Evolutionary conservation across 257 asterid genomes (phyloP).

Genomic region (Leonotis leonurus): DNA sequence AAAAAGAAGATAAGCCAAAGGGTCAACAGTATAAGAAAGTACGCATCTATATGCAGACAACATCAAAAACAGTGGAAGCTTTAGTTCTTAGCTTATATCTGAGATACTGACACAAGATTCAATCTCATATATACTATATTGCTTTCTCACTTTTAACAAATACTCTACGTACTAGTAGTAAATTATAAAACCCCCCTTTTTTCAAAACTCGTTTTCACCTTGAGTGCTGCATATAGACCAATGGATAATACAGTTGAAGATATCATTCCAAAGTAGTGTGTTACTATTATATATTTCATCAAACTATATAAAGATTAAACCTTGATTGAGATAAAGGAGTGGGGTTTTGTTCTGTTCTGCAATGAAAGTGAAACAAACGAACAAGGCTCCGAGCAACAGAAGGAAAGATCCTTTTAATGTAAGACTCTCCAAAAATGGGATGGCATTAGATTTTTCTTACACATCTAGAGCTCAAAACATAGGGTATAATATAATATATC

Average conservation of each 20-base stretch:
- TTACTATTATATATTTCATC: too few relatives aligned
- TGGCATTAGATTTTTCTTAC: not conserved
- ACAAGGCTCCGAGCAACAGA: conserved; percentile 26
- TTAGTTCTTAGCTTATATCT: conserved; percentile 19
- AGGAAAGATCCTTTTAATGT: conserved; percentile 31
- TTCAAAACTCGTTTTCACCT: too few relatives aligned
- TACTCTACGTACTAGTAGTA: too few relatives aligned
- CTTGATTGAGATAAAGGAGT: not conserved
- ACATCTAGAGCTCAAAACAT: conserved; percentile 10
- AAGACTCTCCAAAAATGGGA: conserved; percentile 20
- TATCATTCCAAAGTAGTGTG: too few relatives aligned
- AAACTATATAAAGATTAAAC: not conserved
- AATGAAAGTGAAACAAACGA: conserved; percentile 17
- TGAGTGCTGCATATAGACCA: not conserved
- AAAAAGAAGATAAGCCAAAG: conserved; percentile 10
- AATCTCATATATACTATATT: too few relatives aligned
- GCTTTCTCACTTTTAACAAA: not conserved
- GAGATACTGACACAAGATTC: conserved; percentile 2
- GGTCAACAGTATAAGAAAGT: conserved; percentile 6
- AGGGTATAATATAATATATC: not conserved
- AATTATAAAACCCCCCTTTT: not conserved
- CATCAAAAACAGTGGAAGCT: conserved; percentile 11
- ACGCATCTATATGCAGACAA: conserved; percentile 17
- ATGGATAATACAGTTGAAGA: not conserved
- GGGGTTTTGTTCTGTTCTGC: conserved; percentile 8